phyloP scores from a whole-genome alignment of 768 basidiomycete species.

The Royoungia palumana region DNA sequence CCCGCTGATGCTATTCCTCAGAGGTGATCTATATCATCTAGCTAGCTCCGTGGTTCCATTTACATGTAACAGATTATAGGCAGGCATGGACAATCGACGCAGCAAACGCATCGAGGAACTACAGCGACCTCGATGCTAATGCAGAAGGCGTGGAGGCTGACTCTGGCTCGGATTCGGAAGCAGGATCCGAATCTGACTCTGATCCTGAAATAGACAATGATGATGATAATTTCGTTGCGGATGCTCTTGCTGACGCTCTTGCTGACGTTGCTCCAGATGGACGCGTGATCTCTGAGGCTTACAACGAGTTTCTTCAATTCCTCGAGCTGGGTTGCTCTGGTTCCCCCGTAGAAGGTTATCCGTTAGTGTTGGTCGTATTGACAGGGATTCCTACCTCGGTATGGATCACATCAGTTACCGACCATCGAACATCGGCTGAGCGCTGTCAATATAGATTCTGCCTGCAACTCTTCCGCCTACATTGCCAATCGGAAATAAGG shows the following conservation, averaged over 20 bases:
- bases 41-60: background rate
- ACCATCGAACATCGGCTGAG: background rate
- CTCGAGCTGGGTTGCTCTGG: slow-evolving; percentile 77
- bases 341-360: slow-evolving; percentile 76
- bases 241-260: slow-evolving; percentile 5
- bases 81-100: slow-evolving; percentile 52
- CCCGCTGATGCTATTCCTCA: slow-evolving; percentile 67
- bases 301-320: slow-evolving; percentile 74
- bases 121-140: slow-evolving; percentile 29
- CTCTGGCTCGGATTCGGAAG: slow-evolving; percentile 31
- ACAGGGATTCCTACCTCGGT: slow-evolving; percentile 76
- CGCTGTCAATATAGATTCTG: slow-evolving; percentile 15
- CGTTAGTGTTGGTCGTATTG: slow-evolving; percentile 72
- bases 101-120: slow-evolving; percentile 11
- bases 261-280: background rate
- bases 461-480: slow-evolving; percentile 14
- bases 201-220: slow-evolving; percentile 26
- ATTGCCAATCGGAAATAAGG: background rate
- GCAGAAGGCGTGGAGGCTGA: slow-evolving; percentile 25
- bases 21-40: slow-evolving; percentile 35
- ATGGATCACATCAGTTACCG: slow-evolving; percentile 21
- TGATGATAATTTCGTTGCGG: slow-evolving; percentile 35
- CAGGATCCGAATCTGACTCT: slow-evolving; percentile 21
- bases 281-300: slow-evolving; percentile 42
- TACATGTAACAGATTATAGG: slow-evolving; percentile 49